These are phyloP conservation scores for Leccinum subgranulosum DNA, from an alignment of 768 basidiomycete species.

Conservation along the genomic window DNA sequence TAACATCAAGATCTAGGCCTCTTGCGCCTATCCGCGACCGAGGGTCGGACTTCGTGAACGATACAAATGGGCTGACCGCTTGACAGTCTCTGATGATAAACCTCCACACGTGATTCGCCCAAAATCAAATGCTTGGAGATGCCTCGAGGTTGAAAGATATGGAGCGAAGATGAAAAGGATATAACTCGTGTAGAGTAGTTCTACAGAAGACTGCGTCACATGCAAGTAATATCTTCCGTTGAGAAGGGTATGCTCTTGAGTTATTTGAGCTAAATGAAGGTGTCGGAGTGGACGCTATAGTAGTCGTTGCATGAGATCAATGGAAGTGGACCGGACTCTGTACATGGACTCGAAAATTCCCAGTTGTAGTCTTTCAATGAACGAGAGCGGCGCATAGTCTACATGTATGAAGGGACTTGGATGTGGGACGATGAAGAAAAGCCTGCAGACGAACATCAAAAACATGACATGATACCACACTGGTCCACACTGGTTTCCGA, in stretches of 20 bases:
- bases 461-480: slow-evolving; percentile 45
- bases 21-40: slow-evolving; percentile 38
- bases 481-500: not conserved
- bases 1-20: slow-evolving; percentile 41
- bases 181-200: not conserved
- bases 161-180: slow-evolving; percentile 4
- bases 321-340: slow-evolving; percentile 40
- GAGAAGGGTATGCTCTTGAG: slow-evolving; percentile 34
- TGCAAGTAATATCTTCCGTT: slow-evolving; percentile 9
- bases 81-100: slow-evolving; percentile 19
- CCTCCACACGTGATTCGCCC: slow-evolving; percentile 20
- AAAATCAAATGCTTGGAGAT: slow-evolving; percentile 39
- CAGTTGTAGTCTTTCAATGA: slow-evolving; percentile 32
- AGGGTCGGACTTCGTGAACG: slow-evolving; percentile 56
- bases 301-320: slow-evolving; percentile 63
- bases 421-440: slow-evolving; percentile 19
- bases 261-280: slow-evolving; percentile 43
- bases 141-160: slow-evolving; percentile 31
- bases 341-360: slow-evolving; percentile 19
- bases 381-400: not conserved
- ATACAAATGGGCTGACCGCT: slow-evolving; percentile 48
- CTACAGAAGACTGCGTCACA: not conserved
- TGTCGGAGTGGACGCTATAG: slow-evolving; percentile 43
- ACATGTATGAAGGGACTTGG: slow-evolving; percentile 43
- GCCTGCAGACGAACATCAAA: slow-evolving; percentile 46